Evolutionary conservation across 2,329 filamentous ascomycete genomes (phyloP).

Genomic region (Chaetomiaceae sp.): DNA sequence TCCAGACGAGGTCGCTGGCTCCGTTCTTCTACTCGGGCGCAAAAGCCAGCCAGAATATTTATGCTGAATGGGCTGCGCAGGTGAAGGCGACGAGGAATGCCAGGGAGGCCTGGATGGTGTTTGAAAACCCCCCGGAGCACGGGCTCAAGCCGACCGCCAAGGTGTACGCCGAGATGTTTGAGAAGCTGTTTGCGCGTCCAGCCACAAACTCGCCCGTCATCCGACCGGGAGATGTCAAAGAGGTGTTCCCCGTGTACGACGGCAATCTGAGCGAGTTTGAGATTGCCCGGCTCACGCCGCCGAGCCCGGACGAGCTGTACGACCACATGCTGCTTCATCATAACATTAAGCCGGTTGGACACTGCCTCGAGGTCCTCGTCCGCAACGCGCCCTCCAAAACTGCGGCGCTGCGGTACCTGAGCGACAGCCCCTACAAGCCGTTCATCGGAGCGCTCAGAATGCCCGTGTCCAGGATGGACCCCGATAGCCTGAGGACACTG

Average conservation of each 20-base stretch:
- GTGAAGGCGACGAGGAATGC: conserved; percentile 57
- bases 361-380: conserved; percentile 54
- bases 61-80: conserved; percentile 48
- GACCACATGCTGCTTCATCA: conserved; percentile 54
- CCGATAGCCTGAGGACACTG: conserved; percentile 12
- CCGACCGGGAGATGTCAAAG: conserved; percentile 57
- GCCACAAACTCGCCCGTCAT: conserved; percentile 26
- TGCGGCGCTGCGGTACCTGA: conserved; percentile 43
- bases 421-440: conserved; percentile 11
- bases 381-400: conserved; percentile 45
- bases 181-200: conserved; percentile 45
- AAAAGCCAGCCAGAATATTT: conserved; percentile 33
- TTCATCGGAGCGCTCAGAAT: conserved; percentile 1
- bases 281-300: conserved; percentile 57
- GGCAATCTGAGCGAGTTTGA: conserved; percentile 61
- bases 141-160: conserved; percentile 35
- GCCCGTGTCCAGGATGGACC: conserved; percentile 23
- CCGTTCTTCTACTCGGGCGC: conserved; percentile 31
- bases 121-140: conserved; percentile 36
- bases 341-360: conserved; percentile 44
- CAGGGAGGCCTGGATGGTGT: conserved; percentile 56
- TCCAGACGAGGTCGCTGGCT: conserved; percentile 46
- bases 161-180: conserved; percentile 58
- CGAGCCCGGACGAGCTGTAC: conserved; percentile 55
- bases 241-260: conserved; percentile 51